Evolutionary conservation across 2,329 filamentous ascomycete species (phyloP), one percentile per base, ranked within the genome.

Genomic region (Colletotrichum costaricense): DNA sequence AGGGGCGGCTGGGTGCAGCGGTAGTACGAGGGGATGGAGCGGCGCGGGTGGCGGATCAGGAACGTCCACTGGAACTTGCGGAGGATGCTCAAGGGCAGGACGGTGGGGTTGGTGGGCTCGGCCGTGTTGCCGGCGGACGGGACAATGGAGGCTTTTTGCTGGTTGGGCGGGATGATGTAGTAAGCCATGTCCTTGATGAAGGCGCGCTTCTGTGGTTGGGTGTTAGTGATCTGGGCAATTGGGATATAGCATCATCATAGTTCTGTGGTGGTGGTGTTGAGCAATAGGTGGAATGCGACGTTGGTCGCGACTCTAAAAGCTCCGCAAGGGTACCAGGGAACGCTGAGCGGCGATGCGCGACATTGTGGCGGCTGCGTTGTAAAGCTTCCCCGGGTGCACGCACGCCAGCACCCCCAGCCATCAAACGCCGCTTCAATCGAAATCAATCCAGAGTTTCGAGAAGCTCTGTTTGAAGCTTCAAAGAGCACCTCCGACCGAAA

Each of bases 101-200:
- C 93, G 1, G 95, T 97, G 1, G 95, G 96, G 83, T 98, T 98
- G 70, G 88, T 88, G 3, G 89, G 86, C 83, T 96, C 92, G 3
- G 83, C 74, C 66, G 78, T 90, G 76, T 90, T 90, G 72, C 93
- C 89, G 63, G 98, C 88, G n/a, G 95, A 98, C 2, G 94, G 93
- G 11, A 94, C 95, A 73, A 97, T 91, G 62, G 86, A 87, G 63
- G 94, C 90, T 16, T 89, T 87, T 78, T 93, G 89, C 59, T 88
- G 87, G 75, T 93, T 86, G 4, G 94, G 94, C 5, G 95, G 93
- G 76, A 97, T 88, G 76, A 98, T 88, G 83, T 98, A 98, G 84
- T 98, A 93, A 69, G 94, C 93, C 86, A 98, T 99, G 83, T 98
- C 97, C 84, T 99, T 99, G 89, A 99, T 97, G 86, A 98, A 98